Conservation (phyloP, 2,329 filamentous ascomycete species). For the Aureobasidium sp. region DNA sequence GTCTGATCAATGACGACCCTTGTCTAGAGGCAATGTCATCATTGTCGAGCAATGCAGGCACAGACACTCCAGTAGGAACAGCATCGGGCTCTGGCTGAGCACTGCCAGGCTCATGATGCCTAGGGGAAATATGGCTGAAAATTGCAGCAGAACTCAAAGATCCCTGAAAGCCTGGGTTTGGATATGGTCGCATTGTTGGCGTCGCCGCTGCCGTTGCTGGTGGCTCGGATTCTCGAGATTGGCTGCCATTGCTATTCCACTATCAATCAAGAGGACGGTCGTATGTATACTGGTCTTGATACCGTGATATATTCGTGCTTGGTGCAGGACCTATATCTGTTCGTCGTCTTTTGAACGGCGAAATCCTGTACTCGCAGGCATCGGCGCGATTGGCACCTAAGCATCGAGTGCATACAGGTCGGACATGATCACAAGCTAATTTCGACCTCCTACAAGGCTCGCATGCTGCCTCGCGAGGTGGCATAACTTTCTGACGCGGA, state of each 20-base stretch:
- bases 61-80: background rate
- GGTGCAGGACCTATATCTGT: constrained; percentile 9
- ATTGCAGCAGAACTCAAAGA: constrained; percentile 29
- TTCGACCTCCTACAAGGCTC: constrained; percentile 28
- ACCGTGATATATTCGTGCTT: background rate
- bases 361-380: constrained; percentile 25
- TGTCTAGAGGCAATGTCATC: constrained; percentile 22
- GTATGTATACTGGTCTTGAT: too few species aligned
- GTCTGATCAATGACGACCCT: constrained; percentile 20
- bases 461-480: constrained; percentile 22
- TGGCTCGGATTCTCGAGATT: constrained; percentile 11
- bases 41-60: constrained; percentile 12
- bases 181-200: constrained; percentile 23
- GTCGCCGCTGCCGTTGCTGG: constrained; percentile 16
- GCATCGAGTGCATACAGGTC: constrained; percentile 26
- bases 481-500: constrained; percentile 1
- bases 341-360: constrained; percentile 25
- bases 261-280: too few species aligned
- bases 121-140: constrained; percentile 26
- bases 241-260: constrained; percentile 3
- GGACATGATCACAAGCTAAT: constrained; percentile 26
- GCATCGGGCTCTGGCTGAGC: constrained; percentile 18
- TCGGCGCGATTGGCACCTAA: constrained; percentile 19
- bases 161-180: constrained; percentile 31
- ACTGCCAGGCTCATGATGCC: constrained; percentile 2